A percentile compares a stretch with the other conserved stretches of the same genome.
phyloP scores from a whole-genome alignment of 2,329 filamentous ascomycete genomes.

The Herpotrichia juniperi region DNA sequence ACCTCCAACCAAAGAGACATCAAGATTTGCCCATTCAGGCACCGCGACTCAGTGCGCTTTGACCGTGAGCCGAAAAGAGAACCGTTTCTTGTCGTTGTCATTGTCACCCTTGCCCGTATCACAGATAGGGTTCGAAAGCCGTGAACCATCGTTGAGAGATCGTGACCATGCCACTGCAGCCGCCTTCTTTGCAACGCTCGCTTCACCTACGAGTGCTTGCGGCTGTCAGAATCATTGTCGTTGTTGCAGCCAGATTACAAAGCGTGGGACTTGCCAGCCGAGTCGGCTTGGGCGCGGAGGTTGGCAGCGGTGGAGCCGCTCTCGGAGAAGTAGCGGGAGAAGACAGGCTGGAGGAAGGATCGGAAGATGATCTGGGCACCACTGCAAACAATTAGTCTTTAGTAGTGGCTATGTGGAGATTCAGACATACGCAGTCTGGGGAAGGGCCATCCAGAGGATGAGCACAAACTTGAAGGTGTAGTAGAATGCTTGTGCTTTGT shows the following conservation, averaged over 20 bases:
- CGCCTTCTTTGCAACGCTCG: slow-evolving; percentile 22
- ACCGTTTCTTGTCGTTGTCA: slow-evolving; percentile 26
- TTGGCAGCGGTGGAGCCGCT: slow-evolving; percentile 78
- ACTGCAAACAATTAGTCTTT: slow-evolving; percentile 55
- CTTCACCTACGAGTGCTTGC: slow-evolving; percentile 26
- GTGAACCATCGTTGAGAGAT: slow-evolving; percentile 26
- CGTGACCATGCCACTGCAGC: slow-evolving; percentile 37
- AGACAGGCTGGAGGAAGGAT: slow-evolving; percentile 89
- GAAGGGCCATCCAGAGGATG: slow-evolving; percentile 96
- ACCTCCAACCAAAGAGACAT: slow-evolving; percentile 21
- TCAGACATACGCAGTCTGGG: slow-evolving; percentile 80
- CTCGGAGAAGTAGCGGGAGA: slow-evolving; percentile 86
- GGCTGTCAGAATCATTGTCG: slow-evolving; percentile 35
- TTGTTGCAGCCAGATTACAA: slow-evolving; percentile 26
- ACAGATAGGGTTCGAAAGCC: slow-evolving; percentile 23
- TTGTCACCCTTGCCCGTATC: slow-evolving; percentile 16
- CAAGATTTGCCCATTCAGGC: slow-evolving; percentile 21
- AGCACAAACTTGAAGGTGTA: slow-evolving; percentile 99
- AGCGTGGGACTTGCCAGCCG: slow-evolving; percentile 55
- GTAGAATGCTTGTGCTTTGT: slow-evolving; percentile 76
- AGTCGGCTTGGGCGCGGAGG: slow-evolving; percentile 86
- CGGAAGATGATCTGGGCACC: slow-evolving; percentile 97
- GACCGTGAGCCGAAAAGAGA: slow-evolving; percentile 32
- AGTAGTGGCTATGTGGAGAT: slow-evolving; percentile 24
- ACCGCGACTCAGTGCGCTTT: slow-evolving; percentile 20